These are phyloP conservation scores for Strobilomyces confusus DNA, from an alignment of 768 basidiomycete genomes.

Conservation along the genomic window DNA sequence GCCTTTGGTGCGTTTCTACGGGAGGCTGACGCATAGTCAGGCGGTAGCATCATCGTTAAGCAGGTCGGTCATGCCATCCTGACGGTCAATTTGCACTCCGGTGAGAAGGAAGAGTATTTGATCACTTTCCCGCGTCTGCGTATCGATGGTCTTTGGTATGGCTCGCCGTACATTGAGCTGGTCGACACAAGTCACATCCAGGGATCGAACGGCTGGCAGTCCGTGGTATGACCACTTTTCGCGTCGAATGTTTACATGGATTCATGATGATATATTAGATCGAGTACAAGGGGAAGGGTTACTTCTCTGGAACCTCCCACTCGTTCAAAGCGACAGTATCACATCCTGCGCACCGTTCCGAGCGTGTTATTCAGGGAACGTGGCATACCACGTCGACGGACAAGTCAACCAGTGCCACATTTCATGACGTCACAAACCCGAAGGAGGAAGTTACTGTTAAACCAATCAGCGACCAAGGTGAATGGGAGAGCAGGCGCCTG, in stretches of 20 bases:
- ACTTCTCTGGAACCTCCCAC: constrained; percentile 91
- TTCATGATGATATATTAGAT: constrained; percentile 50
- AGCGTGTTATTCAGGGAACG: constrained; percentile 66
- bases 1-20: not conserved
- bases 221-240: constrained; percentile 36
- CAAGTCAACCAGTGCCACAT: constrained; percentile 42
- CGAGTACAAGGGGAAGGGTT: constrained; percentile 96
- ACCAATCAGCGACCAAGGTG: constrained; percentile 60
- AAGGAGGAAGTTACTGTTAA: constrained; percentile 74
- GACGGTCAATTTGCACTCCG: constrained; percentile 57
- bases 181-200: constrained; percentile 79
- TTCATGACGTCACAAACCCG: constrained; percentile 71
- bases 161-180: constrained; percentile 90
- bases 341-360: constrained; percentile 42
- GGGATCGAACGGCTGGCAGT: constrained; percentile 55
- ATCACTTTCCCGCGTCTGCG: constrained; percentile 90
- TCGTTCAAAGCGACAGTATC: constrained; percentile 81
- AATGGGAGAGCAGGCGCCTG: constrained; percentile 82
- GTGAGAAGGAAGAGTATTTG: constrained; percentile 66
- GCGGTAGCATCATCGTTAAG: constrained; percentile 78
- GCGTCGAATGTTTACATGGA: not conserved
- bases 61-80: constrained; percentile 93
- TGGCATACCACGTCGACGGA: constrained; percentile 72
- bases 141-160: constrained; percentile 92
- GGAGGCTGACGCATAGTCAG: constrained; percentile 29